Conservation (phyloP, 306 rosid species). For the Cucumis cinereus region DNA sequence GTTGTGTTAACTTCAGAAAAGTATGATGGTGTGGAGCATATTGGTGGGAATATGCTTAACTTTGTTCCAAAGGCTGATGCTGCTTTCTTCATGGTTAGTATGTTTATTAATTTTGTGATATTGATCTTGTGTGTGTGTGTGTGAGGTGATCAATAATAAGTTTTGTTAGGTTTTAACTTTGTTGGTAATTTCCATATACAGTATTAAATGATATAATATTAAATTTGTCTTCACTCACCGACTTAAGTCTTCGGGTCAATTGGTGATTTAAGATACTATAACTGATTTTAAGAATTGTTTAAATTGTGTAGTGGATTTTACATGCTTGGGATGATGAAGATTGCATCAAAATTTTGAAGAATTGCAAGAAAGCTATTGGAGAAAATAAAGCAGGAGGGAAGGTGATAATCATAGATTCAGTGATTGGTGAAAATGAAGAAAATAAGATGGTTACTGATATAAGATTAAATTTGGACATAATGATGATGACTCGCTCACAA, state of each 20-base stretch:
- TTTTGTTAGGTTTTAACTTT: too few species aligned
- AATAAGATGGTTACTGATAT: slow-evolving; percentile 15
- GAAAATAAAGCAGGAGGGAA: slow-evolving; percentile 26
- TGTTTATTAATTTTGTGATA: too few species aligned
- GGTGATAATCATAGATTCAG: slow-evolving; percentile 38
- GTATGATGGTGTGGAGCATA: slow-evolving; percentile 18
- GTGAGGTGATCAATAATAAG: too few species aligned
- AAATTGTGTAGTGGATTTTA: slow-evolving; percentile 27
- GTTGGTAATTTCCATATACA: too few species aligned
- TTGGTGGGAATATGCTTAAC: slow-evolving; percentile 50
- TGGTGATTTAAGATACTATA: too few species aligned
- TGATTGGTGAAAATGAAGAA: slow-evolving; percentile 24
- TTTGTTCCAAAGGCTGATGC: slow-evolving; percentile 63
- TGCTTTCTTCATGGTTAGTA: slow-evolving; percentile 34
- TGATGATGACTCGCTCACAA: neutral
- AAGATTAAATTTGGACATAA: slow-evolving; percentile 30
- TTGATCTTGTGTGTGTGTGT: too few species aligned
- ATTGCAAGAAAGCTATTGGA: slow-evolving; percentile 34
- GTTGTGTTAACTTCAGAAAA: slow-evolving; percentile 25
- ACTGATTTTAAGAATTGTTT: too few species aligned
- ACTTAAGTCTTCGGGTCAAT: too few species aligned
- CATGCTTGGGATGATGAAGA: slow-evolving; percentile 58
- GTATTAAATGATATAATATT: too few species aligned
- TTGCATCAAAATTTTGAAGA: slow-evolving; percentile 40
- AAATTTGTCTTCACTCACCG: too few species aligned